phyloP scores from a whole-genome alignment of 768 basidiomycete species.

The Agaricus bisporus region DNA sequence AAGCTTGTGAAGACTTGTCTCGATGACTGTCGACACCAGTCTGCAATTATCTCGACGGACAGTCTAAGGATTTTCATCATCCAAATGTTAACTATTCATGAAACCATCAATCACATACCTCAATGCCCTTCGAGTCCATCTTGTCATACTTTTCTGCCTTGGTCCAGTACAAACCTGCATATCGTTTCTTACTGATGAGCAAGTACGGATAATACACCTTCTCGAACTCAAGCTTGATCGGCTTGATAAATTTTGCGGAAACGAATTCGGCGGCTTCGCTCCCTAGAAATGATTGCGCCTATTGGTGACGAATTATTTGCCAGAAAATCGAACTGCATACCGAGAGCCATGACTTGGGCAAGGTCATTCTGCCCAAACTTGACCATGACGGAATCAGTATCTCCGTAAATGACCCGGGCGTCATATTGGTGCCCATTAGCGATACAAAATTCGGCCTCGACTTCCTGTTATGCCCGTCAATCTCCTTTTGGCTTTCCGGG shows the following conservation, averaged over 20 bases:
- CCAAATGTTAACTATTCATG: background rate
- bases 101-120: conserved; percentile 46
- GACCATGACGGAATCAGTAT: conserved; percentile 99
- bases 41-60: conserved; percentile 98
- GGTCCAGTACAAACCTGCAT: conserved; percentile 98
- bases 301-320: background rate
- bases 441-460: conserved; percentile 81
- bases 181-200: conserved; percentile 97
- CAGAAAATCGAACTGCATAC: conserved; percentile 35
- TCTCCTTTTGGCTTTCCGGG: background rate
- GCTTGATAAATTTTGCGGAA: conserved; percentile 84
- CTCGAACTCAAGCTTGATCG: conserved; percentile 98
- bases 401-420: conserved; percentile 95
- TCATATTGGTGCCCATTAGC: conserved; percentile 83
- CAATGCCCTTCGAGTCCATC: conserved; percentile 99
- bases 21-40: conserved; percentile 96
- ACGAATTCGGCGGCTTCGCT: conserved; percentile 91
- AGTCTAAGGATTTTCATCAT: conserved; percentile 47
- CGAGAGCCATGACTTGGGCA: conserved; percentile 81
- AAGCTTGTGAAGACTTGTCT: conserved; percentile 97
- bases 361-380: conserved; percentile 90
- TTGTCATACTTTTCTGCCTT: conserved; percentile 93
- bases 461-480: conserved; percentile 46
- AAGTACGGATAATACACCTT: conserved; percentile 99
- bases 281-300: conserved; percentile 37